Evolutionary conservation across 345 rosid genomes (phyloP), one percentile per base, ranked within the genome.

Genomic region (Carallia brachiata): DNA sequence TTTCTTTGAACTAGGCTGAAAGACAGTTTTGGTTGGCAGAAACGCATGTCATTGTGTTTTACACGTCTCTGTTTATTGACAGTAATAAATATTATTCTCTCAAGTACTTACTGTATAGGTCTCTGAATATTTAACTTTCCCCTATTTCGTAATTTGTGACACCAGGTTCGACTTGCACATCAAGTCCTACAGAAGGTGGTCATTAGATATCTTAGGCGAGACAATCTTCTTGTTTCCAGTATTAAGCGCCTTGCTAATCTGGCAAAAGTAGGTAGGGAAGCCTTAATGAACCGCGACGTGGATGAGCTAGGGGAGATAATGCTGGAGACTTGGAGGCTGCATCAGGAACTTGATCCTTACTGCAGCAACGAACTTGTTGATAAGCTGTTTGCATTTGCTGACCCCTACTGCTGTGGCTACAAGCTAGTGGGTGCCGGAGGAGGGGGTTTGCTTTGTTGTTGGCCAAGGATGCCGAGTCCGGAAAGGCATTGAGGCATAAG

Each of bases 401-500:
- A 87, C 44, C 88, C 94, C 27, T 92, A 82, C 84, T 83, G 97
- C 82, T 83, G 91, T 44, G 99, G 98, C 52, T 92, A 85, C 85
- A 90, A 95, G 87, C 97, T 92, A 7, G 97, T 95, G 1, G 99
- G 98, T 64, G 99, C 98, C 0, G 99, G 99, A 36, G 99, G 98
- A 7, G 98, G 98, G 37, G 99, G 98, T 95, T 92, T 61, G 93
- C 90, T 6, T 73, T 95, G 73, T 74, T 95, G 52, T 85, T 92
- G 2, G 86, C 89, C 30, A 92, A 89, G 66, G 82, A 89, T 68
- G 78, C 76, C 23, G 82, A 77, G 19, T 77, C 79, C 19, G 93
- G 88, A 4, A 84, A 59, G 57, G 79, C 83, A 68, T 72, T 95
- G 57, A 89, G 78, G 75, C 67, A 70, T 58, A 67, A 70, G 77